Conservation (phyloP, 2,329 filamentous ascomycete species). For the Penicillium sp. region DNA sequence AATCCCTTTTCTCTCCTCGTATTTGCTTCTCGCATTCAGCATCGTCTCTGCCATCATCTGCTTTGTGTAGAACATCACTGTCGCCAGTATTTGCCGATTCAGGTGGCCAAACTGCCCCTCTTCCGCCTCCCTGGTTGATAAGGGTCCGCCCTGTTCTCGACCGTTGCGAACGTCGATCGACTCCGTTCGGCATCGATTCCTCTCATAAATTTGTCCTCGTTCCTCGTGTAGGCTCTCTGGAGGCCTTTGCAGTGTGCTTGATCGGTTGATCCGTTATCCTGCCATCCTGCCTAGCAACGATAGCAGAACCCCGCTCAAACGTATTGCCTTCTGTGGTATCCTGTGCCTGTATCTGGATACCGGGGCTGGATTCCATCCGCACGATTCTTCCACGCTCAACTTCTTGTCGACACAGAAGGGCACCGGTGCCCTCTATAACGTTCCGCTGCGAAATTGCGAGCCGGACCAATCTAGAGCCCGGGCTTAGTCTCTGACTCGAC, state of each 20-base stretch:
- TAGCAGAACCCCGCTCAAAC: neutral
- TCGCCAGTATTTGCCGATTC: neutral
- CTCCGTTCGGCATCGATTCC: neutral
- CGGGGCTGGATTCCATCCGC: neutral
- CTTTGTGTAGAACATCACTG: neutral
- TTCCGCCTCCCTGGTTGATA: neutral
- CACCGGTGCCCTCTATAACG: conserved; percentile 6
- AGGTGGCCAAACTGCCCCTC: conserved; percentile 3
- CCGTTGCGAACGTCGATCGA: conserved; percentile 1
- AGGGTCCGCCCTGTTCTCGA: neutral
- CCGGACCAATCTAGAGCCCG: conserved; percentile 9
- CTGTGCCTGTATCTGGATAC: neutral
- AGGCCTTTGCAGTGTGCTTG: neutral
- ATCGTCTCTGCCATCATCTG: neutral
- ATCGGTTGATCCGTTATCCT: conserved; percentile 3
- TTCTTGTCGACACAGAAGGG: conserved; percentile 6
- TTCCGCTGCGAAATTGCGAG: neutral
- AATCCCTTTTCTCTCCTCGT: conserved; percentile 15
- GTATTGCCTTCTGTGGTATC: neutral
- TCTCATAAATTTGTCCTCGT: neutral
- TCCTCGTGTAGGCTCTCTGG: neutral
- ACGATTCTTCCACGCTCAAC: neutral
- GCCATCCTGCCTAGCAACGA: neutral
- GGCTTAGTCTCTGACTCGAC: conserved; percentile 26
- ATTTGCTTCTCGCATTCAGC: neutral